These are phyloP conservation scores for Ramalina intermedia DNA, from an alignment of 495 filamentous ascomycete genomes.

Conservation along the genomic window DNA sequence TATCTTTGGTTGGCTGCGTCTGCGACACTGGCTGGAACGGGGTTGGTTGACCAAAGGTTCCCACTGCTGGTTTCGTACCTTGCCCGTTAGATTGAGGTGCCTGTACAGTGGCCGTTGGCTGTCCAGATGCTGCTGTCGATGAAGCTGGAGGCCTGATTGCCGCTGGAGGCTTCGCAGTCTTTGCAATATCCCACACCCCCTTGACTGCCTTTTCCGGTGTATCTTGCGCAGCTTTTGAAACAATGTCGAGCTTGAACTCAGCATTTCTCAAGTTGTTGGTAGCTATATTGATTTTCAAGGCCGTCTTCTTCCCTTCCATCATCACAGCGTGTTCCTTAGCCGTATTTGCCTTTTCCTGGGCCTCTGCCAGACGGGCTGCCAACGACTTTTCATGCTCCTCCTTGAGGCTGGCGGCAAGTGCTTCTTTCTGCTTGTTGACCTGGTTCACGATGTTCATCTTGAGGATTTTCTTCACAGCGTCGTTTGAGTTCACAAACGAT, in stretches of 20 bases:
- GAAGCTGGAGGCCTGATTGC: background rate
- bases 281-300: slow-evolving; percentile 62
- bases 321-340: slow-evolving; percentile 37
- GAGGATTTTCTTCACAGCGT: slow-evolving; percentile 50
- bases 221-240: slow-evolving; percentile 66
- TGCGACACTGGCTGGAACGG: slow-evolving; percentile 10
- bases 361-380: slow-evolving; percentile 46
- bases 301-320: slow-evolving; percentile 28
- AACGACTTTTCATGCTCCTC: slow-evolving; percentile 27
- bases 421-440: slow-evolving; percentile 40
- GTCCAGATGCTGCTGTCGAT: background rate
- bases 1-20: slow-evolving; percentile 12
- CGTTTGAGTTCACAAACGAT: slow-evolving; percentile 48
- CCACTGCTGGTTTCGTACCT: slow-evolving; percentile 13
- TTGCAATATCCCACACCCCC: slow-evolving; percentile 74
- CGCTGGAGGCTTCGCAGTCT: slow-evolving; percentile 48
- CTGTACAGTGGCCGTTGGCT: slow-evolving; percentile 9
- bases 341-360: slow-evolving; percentile 25
- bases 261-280: slow-evolving; percentile 51
- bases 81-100: slow-evolving; percentile 2
- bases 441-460: slow-evolving; percentile 49
- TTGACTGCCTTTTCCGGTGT: slow-evolving; percentile 66
- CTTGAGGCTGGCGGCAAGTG: slow-evolving; percentile 12
- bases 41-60: slow-evolving; percentile 9
- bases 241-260: slow-evolving; percentile 58